A percentile compares a stretch with the other conserved stretches of the same genome.
Evolutionary conservation across 257 asterid species (phyloP).

Genomic region (Jacaranda copaia): DNA sequence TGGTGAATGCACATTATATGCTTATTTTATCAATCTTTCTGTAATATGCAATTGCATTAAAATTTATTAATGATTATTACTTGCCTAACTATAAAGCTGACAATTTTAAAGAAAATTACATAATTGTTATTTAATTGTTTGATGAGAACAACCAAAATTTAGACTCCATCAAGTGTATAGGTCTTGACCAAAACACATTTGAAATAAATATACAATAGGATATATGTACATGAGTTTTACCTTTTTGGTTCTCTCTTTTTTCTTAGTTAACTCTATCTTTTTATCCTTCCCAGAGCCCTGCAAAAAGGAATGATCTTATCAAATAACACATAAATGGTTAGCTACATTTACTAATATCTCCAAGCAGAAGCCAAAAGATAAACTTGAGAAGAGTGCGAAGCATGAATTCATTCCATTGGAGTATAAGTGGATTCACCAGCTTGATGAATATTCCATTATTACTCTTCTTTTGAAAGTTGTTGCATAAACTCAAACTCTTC

Average conservation of each 20-base stretch:
- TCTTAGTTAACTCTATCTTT: constrained; percentile 76
- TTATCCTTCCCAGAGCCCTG: constrained; percentile 85
- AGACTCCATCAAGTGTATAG: neutral
- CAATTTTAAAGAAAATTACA: no score
- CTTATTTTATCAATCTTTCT: no score
- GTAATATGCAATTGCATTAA: no score
- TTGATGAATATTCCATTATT: constrained; percentile 71
- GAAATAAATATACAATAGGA: neutral
- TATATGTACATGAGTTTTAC: constrained; percentile 37
- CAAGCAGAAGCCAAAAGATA: neutral
- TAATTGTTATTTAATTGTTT: no score
- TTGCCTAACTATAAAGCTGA: no score
- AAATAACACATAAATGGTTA: neutral
- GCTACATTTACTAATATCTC: neutral
- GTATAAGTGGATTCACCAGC: constrained; percentile 57
- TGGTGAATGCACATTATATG: no score
- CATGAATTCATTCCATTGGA: neutral
- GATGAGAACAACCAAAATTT: neutral
- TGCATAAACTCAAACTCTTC: constrained; percentile 84
- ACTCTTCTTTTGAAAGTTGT: constrained; percentile 76
- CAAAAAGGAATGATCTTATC: neutral
- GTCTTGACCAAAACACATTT: neutral
- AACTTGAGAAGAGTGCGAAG: neutral
- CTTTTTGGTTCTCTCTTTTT: constrained; percentile 86
- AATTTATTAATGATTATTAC: no score